Evolutionary conservation across 805 yeast genomes (phyloP).

Genomic region (Wickerhamomyces subpelliculosus): DNA sequence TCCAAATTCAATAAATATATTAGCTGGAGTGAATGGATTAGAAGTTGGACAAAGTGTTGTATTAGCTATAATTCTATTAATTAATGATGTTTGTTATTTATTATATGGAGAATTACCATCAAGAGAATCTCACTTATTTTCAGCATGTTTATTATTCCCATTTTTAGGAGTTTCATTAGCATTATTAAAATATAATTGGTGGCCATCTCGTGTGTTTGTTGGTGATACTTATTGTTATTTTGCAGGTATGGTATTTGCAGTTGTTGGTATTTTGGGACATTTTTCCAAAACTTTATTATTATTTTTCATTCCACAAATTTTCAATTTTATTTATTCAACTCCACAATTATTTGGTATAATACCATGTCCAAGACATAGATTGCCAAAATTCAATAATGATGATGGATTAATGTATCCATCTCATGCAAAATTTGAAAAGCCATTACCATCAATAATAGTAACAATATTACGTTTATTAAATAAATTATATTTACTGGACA

Average conservation of each 20-base stretch:
- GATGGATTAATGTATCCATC: constrained; percentile 78
- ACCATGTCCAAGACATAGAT: constrained; percentile 93
- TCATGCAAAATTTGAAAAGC: constrained; percentile 34
- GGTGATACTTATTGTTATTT: constrained; percentile 98
- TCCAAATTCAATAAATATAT: constrained; percentile 91
- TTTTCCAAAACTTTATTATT: constrained; percentile 87
- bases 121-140: constrained; percentile 74
- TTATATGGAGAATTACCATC: constrained; percentile 48
- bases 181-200: constrained; percentile 75
- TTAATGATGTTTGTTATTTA: constrained; percentile 73
- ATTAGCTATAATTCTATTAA: constrained; percentile 58
- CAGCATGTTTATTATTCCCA: constrained; percentile 75
- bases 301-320: constrained; percentile 84
- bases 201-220: constrained; percentile 88
- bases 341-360: constrained; percentile 85
- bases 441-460: constrained; percentile 26
- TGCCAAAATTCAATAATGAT: constrained; percentile 66
- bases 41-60: constrained; percentile 94
- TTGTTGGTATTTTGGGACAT: constrained; percentile 93
- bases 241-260: constrained; percentile 98
- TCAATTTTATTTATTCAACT: constrained; percentile 83
- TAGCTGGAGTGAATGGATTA: constrained; percentile 94
- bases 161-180: constrained; percentile 80
- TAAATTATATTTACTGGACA: constrained; percentile 41
- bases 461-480: constrained; percentile 40